Base-by-base conservation (phyloP, 805 yeast genomes). In the Kazachstania taianensis region DNA sequence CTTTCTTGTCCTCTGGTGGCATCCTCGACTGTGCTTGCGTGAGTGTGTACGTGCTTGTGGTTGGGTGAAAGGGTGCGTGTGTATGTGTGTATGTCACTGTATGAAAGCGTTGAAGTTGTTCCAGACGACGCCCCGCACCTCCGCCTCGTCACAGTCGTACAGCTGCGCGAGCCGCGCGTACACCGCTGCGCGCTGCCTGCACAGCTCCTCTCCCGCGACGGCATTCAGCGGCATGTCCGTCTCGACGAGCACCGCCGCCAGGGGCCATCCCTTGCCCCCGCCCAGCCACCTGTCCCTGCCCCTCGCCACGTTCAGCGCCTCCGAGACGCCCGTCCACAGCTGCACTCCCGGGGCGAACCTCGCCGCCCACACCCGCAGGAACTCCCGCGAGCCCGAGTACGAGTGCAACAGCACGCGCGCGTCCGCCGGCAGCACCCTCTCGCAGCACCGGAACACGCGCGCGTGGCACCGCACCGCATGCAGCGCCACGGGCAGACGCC, bases 401-500 rank as follows among this genome's bases (percentile, higher is more conserved):
- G 96, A 84, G 52, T 89, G 97, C 17, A 92, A 64, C 26, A 83
- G 73, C 1, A 86, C 57, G 3, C 63, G 53, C 14, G 46, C 39
- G 17, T 14, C 13, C 15, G 15, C 15, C 17, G 12, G 29, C 9
- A 26, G 17, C 29, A 26, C 29, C 8, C 17, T 14, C 9, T 10
- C 8, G 4, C 29, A 26, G 17, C 29, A 26, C 17, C 13, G 80
- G 35, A 63, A 73, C 10, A 81, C 52, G 5, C 62, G 50, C 0
- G 86, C 84, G 41, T 81, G 87, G 8, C 81, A 74, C 46, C 80
- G 81, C 5, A 89, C 97, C 46, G 87, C 81, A 52, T 89, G 98
- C 0, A 92, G 42, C 3, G 94, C 83, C 0, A 83, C 72, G 0
- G 83, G 73, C 19, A 72, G 53, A 0, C 51, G 37, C 13, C 60